Evolutionary conservation across 345 rosid genomes (phyloP).

Genomic region (Citrus trifoliata): DNA sequence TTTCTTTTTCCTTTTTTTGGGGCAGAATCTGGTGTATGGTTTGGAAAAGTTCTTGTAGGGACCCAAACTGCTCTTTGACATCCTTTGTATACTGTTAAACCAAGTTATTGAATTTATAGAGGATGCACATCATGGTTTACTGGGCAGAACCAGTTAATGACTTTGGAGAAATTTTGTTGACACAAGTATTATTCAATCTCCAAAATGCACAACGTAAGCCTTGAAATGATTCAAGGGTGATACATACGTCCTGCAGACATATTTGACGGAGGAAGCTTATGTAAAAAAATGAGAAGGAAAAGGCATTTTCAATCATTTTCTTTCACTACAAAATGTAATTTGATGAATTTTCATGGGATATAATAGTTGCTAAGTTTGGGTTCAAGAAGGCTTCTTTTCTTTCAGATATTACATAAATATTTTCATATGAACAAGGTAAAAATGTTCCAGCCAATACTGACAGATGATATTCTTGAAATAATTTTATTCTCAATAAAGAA

Average conservation of each 20-base stretch:
- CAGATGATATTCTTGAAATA: background rate
- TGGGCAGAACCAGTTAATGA: conserved; percentile 71
- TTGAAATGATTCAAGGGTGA: background rate
- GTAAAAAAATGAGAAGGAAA: background rate
- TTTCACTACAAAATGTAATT: background rate
- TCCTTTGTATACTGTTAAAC: background rate
- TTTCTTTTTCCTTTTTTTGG: background rate
- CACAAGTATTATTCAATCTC: conserved; percentile 13
- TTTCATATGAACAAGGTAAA: background rate
- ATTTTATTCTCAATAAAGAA: background rate
- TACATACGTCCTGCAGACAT: conserved; percentile 12
- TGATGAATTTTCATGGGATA: background rate
- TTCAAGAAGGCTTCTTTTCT: background rate
- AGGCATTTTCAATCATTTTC: background rate
- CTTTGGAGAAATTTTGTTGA: conserved; percentile 60
- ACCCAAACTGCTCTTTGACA: conserved; percentile 7
- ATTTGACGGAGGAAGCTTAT: background rate
- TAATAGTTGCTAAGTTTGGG: background rate
- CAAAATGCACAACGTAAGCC: background rate
- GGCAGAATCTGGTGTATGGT: conserved; percentile 88
- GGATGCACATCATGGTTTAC: background rate
- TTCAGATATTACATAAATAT: background rate
- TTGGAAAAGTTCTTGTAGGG: conserved; percentile 75
- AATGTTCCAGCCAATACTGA: background rate
- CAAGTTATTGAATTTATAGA: background rate